These are phyloP conservation scores for Fagopyrum esculentum DNA, from an alignment of 148 eudicot species.

Conservation along the genomic window DNA sequence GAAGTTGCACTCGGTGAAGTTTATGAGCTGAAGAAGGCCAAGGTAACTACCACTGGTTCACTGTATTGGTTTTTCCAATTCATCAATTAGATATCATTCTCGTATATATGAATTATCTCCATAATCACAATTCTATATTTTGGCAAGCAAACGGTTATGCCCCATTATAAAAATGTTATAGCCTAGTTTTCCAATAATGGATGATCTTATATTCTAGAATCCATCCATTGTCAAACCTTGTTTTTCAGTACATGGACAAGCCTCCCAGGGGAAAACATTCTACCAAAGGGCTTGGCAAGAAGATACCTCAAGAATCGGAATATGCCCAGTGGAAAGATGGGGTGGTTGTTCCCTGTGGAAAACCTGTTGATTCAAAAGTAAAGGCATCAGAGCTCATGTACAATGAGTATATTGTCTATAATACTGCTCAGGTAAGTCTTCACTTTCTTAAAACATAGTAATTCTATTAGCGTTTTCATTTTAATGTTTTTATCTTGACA, in stretches of 20 bases:
- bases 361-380: conserved; percentile 70
- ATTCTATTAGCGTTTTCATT: not conserved
- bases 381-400: conserved; percentile 81
- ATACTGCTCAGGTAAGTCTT: conserved; percentile 83
- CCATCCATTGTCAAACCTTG: not conserved
- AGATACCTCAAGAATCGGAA: conserved; percentile 60
- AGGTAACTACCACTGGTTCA: conserved; percentile 33
- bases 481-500: not conserved
- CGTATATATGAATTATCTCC: not conserved
- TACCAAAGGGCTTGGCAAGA: conserved; percentile 95
- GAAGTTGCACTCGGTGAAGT: conserved; percentile 94
- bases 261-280: conserved; percentile 94
- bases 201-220: not conserved
- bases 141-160: not conserved
- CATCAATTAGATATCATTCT: not conserved
- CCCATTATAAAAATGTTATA: not conserved
- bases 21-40: conserved; percentile 69
- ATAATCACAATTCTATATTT: not conserved
- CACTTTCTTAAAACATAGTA: not conserved
- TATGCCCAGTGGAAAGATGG: conserved; percentile 73
- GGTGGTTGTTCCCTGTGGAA: conserved; percentile 94
- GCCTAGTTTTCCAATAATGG: not conserved
- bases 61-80: not conserved
- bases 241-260: conserved; percentile 71
- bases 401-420: conserved; percentile 92